Evolutionary conservation across 805 yeast genomes (phyloP).

Genomic region (Scheffersomyces amazonensis): DNA sequence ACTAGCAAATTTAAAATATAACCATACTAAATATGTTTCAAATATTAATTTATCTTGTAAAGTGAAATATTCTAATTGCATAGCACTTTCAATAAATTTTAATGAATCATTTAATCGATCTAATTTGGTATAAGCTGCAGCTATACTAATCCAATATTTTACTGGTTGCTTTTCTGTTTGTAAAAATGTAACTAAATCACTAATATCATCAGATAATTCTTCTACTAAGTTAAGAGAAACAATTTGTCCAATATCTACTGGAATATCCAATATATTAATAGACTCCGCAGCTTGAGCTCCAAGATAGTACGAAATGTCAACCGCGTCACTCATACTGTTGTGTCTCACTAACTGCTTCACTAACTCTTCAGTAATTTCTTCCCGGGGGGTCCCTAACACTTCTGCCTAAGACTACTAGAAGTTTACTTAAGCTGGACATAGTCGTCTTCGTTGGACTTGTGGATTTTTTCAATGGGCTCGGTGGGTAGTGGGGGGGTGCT

Average conservation of each 20-base stretch:
- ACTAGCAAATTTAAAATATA: conserved; percentile 44
- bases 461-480: no score
- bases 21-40: conserved; percentile 71
- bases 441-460: no score
- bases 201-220: conserved; percentile 87
- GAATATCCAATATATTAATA: conserved; percentile 54
- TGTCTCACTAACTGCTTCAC: no score
- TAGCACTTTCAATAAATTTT: conserved; percentile 60
- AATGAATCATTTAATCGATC: conserved; percentile 59
- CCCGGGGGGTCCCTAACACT: no score
- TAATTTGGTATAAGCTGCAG: conserved; percentile 72
- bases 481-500: no score
- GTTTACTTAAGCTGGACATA: no score
- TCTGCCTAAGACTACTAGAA: no score
- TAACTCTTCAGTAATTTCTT: no score
- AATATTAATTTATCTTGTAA: conserved; percentile 48
- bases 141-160: conserved; percentile 82
- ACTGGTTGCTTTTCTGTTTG: conserved; percentile 75
- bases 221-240: conserved; percentile 78
- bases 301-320: conserved; percentile 31
- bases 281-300: conserved; percentile 28
- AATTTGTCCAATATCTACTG: conserved; percentile 69
- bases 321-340: conserved; percentile 15
- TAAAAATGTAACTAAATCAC: conserved; percentile 73
- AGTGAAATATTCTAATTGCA: conserved; percentile 36